Conservation (phyloP, 2,329 filamentous ascomycete genomes). For the Blastomyces silverae region DNA sequence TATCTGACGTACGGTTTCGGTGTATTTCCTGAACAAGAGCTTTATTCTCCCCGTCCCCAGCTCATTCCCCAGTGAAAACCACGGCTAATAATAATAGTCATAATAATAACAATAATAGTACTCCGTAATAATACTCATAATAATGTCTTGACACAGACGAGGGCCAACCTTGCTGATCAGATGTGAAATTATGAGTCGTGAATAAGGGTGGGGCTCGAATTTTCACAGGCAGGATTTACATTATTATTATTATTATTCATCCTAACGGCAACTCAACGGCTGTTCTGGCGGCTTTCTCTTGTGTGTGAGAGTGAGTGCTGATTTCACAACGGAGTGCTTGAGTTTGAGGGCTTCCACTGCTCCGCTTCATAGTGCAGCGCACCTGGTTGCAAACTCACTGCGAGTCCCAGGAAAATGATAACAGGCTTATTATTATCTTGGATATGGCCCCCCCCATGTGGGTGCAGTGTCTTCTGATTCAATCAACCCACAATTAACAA, state of each 20-base stretch:
- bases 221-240: too few species aligned
- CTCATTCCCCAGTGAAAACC: not conserved
- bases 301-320: not conserved
- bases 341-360: too few species aligned
- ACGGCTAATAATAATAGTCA: not conserved
- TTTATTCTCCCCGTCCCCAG: not conserved
- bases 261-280: not conserved
- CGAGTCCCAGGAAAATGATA: not conserved
- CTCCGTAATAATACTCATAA: too few species aligned
- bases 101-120: too few species aligned
- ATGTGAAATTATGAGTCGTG: not conserved
- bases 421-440: not conserved
- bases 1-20: not conserved
- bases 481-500: not conserved
- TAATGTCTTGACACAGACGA: not conserved
- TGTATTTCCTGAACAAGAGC: not conserved
- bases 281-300: not conserved
- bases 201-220: not conserved
- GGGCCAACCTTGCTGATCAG: conserved; percentile 1
- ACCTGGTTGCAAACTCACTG: not conserved
- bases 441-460: too few species aligned
- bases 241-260: too few species aligned
- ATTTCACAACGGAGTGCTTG: not conserved
- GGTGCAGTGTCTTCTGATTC: not conserved
- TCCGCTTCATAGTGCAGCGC: not conserved